These are phyloP conservation scores for Bipolaris sorokiniana DNA, from an alignment of 2,329 filamentous ascomycete species.

Conservation along the genomic window DNA sequence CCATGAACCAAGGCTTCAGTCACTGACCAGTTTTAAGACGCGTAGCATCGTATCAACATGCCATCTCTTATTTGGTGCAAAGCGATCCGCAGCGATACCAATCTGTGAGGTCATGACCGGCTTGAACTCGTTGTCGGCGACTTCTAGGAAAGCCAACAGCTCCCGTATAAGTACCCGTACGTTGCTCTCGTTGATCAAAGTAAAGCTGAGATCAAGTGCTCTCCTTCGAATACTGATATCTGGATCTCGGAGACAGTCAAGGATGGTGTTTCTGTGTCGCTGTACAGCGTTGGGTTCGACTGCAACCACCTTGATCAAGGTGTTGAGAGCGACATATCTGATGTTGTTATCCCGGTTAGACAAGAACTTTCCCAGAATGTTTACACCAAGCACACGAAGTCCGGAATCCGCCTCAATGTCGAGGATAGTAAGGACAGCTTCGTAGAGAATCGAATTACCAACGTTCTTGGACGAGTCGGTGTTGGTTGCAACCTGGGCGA, in stretches of 20 bases:
- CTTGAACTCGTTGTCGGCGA: constrained; percentile 98
- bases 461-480: constrained; percentile 98
- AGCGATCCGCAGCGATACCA: constrained; percentile 93
- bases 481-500: constrained; percentile 96
- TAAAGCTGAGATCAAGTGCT: constrained; percentile 97
- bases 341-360: constrained; percentile 99
- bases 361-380: constrained; percentile 97
- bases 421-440: constrained; percentile 93
- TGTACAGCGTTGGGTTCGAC: constrained; percentile 98
- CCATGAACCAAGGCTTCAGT: not conserved
- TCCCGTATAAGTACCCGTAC: constrained; percentile 93
- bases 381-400: constrained; percentile 90
- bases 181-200: constrained; percentile 95
- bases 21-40: constrained; percentile 74
- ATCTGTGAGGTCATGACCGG: constrained; percentile 98
- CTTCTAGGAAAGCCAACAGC: constrained; percentile 91
- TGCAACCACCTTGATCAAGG: constrained; percentile 95
- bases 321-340: constrained; percentile 96
- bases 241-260: constrained; percentile 93
- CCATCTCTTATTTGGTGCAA: constrained; percentile 96
- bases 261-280: constrained; percentile 93
- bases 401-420: constrained; percentile 98
- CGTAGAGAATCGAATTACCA: constrained; percentile 96
- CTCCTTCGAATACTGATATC: constrained; percentile 97
- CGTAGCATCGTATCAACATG: constrained; percentile 97